Evolutionary conservation across 768 basidiomycete species (phyloP).

Genomic region (Gyrodon lividus): DNA sequence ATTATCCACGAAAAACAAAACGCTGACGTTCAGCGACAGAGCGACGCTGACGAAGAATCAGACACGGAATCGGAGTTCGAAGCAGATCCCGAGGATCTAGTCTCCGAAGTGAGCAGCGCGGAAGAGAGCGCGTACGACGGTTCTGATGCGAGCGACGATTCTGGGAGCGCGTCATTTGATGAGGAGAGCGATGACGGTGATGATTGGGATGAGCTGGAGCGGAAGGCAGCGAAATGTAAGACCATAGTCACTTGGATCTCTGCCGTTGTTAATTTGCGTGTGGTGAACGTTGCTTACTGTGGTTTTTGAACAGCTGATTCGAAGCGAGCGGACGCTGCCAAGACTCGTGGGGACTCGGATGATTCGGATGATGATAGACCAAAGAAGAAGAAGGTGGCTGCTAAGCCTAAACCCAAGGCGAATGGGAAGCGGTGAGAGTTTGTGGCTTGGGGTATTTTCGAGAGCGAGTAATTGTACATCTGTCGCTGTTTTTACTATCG

Average conservation of each 20-base stretch:
- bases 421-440: conserved; percentile 40
- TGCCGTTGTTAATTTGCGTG: background rate
- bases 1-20: conserved; percentile 44
- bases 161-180: conserved; percentile 63
- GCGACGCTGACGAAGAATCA: conserved; percentile 60
- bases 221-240: conserved; percentile 85
- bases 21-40: conserved; percentile 44
- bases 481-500: background rate
- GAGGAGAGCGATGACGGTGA: conserved; percentile 75
- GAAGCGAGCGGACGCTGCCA: conserved; percentile 42
- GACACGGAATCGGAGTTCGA: conserved; percentile 71
- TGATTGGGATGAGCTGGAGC: conserved; percentile 95
- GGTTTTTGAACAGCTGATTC: conserved; percentile 41
- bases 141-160: conserved; percentile 53
- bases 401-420: conserved; percentile 39
- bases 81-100: conserved; percentile 44
- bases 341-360: conserved; percentile 45
- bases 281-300: too few species aligned
- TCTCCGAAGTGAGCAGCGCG: conserved; percentile 43
- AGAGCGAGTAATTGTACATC: conserved; percentile 10
- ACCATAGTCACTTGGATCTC: background rate
- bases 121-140: conserved; percentile 57
- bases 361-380: conserved; percentile 50
- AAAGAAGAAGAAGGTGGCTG: conserved; percentile 42
- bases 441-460: conserved; percentile 2